These are phyloP conservation scores for Pseudogymnoascus sp. DNA, from an alignment of 2,329 filamentous ascomycete genomes.

Conservation along the genomic window DNA sequence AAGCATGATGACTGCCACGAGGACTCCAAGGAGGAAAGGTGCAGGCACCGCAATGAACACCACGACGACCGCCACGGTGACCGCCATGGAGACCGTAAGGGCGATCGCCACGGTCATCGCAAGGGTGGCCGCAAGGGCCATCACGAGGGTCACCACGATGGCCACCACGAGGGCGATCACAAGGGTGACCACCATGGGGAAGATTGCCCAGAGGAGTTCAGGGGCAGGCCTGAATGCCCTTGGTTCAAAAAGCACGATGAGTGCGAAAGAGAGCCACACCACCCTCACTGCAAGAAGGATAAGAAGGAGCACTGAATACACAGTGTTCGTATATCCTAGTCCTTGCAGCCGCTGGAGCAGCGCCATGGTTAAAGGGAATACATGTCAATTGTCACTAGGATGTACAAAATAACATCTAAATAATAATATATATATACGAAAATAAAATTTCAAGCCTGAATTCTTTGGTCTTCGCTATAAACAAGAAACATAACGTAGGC, in stretches of 20 bases:
- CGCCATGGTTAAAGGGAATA: background rate
- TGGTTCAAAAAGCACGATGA: background rate
- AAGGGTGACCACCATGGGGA: background rate
- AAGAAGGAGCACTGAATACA: background rate
- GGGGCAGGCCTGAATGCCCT: background rate
- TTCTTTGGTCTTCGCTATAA: background rate
- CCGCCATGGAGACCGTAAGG: no score
- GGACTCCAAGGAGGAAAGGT: background rate
- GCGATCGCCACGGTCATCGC: background rate
- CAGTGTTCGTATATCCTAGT: background rate
- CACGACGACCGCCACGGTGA: background rate
- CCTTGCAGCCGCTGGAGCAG: background rate
- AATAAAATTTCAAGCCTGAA: background rate
- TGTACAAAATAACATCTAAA: background rate
- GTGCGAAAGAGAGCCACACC: conserved; percentile 5
- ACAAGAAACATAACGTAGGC: background rate
- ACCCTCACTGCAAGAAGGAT: background rate
- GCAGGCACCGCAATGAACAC: background rate
- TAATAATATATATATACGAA: background rate
- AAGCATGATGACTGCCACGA: background rate
- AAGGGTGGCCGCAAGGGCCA: background rate
- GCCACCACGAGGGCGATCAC: background rate
- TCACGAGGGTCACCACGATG: background rate
- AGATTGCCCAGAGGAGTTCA: conserved; percentile 1
- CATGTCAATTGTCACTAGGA: background rate